These are phyloP conservation scores for Tulasnella sp. DNA, from an alignment of 768 basidiomycete genomes.

Conservation along the genomic window DNA sequence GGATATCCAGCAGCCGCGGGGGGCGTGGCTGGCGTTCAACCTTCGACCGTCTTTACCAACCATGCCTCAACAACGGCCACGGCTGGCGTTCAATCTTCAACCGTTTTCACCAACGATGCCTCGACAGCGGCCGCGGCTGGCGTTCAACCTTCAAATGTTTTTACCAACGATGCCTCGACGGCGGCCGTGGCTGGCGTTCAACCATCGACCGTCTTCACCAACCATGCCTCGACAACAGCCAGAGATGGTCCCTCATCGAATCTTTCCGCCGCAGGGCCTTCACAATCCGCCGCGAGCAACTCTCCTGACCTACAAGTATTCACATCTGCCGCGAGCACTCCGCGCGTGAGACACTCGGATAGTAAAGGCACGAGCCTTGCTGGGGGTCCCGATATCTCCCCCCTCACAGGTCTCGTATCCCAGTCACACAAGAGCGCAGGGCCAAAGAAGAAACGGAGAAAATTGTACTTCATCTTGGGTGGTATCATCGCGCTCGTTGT, in stretches of 20 bases:
- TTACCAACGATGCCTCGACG: too few relatives aligned
- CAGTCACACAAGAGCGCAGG: background rate
- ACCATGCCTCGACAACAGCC: too few relatives aligned
- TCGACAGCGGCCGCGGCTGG: too few relatives aligned
- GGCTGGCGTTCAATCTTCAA: too few relatives aligned
- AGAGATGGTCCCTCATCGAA: background rate
- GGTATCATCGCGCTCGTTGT: constrained; percentile 40
- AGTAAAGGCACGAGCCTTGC: background rate
- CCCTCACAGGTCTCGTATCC: background rate
- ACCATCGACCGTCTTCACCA: too few relatives aligned
- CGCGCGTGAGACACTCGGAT: background rate
- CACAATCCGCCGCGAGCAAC: background rate
- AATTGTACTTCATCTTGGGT: constrained; percentile 4
- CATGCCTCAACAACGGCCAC: too few relatives aligned
- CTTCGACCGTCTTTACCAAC: too few relatives aligned
- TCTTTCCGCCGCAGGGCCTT: background rate
- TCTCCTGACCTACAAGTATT: background rate
- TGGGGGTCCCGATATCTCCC: background rate
- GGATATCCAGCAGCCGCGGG: too few relatives aligned
- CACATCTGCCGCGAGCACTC: background rate
- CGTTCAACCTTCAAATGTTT: too few relatives aligned
- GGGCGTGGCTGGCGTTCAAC: too few relatives aligned
- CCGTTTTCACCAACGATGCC: too few relatives aligned
- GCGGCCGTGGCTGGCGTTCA: too few relatives aligned
- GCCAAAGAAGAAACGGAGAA: background rate